Base-by-base conservation (phyloP, 768 basidiomycete species). In the Suillus bovinus region DNA sequence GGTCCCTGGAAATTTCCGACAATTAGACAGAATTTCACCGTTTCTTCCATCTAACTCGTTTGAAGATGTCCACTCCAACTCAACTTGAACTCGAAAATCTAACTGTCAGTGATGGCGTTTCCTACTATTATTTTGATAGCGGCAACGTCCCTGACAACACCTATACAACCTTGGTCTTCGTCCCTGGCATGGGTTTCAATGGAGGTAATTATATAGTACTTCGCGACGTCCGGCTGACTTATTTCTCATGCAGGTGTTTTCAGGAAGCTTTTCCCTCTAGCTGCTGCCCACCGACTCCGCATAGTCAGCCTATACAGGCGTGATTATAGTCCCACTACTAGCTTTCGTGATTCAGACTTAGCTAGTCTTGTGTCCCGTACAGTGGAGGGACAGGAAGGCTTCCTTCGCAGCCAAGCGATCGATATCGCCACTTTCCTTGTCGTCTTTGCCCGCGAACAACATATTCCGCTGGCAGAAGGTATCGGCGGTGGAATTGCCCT, bases 301-400 rank as follows among this genome's bases (percentile, higher is more conserved):
- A 66, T 72, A 38, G 58, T 72, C 55, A 64, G 66, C n/a, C 22
- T 72, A 17, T 65, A 74, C 42, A 64, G 71, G 55, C 72, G 70
- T 7, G 72, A 71, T 1, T 74, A 74, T 20, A 1, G 57, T 2
- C 72, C 72, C 20, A 72, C 72, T 20, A 71, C 72, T 22, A 41
- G 60, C 29, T 74, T 71, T 44, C 34, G 39, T 20, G 61, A 68
- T 27, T 27, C 8, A 34, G 63, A 63, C 16, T 27, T 44, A 17
- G 49, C 49, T 22, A 34, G 36, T 39, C 29, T 60, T 17, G 8
- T 14, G 17, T 47, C 53, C 13, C 50, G 49, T 38, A 42, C 36
- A 10, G 60, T 47, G 17, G 60, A n/a, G 33, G 52, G 46, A 39
- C 42, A 63, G 34, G 46, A 61, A 31, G 31, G 47, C 5, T 54